A percentile compares a stretch with the other conserved stretches of the same genome.
phyloP scores from a whole-genome alignment of 805 yeast species.

The Barnettozyma californica region DNA sequence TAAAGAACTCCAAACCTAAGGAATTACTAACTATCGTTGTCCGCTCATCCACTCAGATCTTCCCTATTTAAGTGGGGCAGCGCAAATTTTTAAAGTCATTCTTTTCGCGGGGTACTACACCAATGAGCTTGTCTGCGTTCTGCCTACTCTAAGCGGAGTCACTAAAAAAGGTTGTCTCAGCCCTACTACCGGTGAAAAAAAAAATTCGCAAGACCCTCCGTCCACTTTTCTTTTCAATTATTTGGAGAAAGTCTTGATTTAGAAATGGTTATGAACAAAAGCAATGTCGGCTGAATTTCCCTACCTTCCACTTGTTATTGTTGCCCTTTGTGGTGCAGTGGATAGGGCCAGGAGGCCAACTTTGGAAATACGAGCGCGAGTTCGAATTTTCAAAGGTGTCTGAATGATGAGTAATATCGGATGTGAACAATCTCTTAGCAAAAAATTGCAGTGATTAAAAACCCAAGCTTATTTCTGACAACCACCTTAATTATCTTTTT shows the following conservation, averaged over 20 bases:
- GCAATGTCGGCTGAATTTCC: neutral
- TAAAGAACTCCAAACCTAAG: neutral
- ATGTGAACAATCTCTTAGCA: slow-evolving; percentile 30
- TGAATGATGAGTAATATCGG: slow-evolving; percentile 25
- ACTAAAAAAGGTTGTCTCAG: neutral
- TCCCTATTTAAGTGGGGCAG: neutral
- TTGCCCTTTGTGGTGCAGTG: slow-evolving; percentile 9
- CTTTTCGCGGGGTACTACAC: neutral
- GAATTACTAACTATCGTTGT: neutral
- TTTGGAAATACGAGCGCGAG: slow-evolving; percentile 10
- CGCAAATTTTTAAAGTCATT: neutral
- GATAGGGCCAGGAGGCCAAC: slow-evolving; percentile 14
- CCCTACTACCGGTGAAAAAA: neutral
- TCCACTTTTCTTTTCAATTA: too few relatives aligned
- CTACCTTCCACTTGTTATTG: neutral
- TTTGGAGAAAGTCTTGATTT: neutral
- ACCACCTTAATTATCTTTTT: slow-evolving; percentile 11
- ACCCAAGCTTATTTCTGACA: slow-evolving; percentile 28
- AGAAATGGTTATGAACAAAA: neutral
- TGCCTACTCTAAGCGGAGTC: too few relatives aligned
- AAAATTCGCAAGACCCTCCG: neutral
- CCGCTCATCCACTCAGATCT: neutral
- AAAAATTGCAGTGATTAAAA: slow-evolving; percentile 25
- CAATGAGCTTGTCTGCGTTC: too few relatives aligned
- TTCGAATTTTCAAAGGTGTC: slow-evolving; percentile 17